phyloP scores from a whole-genome alignment of 2,329 filamentous ascomycete species.

The Trichoderma koningiopsis region DNA sequence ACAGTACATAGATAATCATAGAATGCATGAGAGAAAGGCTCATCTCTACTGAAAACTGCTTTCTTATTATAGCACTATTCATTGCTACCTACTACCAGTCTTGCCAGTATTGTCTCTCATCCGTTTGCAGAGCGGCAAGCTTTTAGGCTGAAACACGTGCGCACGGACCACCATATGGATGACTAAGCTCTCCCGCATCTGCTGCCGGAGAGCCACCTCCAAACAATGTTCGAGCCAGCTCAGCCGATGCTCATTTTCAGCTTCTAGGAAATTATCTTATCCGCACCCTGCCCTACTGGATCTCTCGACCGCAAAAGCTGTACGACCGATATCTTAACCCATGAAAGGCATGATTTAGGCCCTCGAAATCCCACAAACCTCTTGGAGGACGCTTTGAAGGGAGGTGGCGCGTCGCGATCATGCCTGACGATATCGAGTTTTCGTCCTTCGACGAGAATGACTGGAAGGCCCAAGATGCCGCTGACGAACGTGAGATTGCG shows the following conservation, averaged over 20 bases:
- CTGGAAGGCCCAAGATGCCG: constrained; percentile 49
- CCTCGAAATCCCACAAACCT: constrained; percentile 28
- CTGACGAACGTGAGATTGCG: constrained; percentile 53
- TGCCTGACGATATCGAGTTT: constrained; percentile 40
- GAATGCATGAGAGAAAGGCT: neutral
- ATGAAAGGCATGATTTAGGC: constrained; percentile 35
- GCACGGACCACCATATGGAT: neutral
- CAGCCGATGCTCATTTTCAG: neutral
- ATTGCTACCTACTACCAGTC: neutral
- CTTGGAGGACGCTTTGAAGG: constrained; percentile 32
- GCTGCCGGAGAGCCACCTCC: constrained; percentile 2
- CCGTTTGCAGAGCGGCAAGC: neutral
- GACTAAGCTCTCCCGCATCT: constrained; percentile 15
- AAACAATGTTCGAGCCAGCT: neutral
- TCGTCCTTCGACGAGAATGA: constrained; percentile 41
- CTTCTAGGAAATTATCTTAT: neutral
- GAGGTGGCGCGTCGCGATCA: constrained; percentile 34
- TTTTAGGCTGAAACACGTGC: constrained; percentile 18
- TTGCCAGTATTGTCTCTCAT: neutral
- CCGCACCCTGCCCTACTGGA: neutral
- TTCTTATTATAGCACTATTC: neutral
- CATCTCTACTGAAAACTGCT: neutral
- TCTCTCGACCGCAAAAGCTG: neutral
- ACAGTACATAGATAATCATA: neutral
- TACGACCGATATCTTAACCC: neutral